Evolutionary conservation across 306 rosid species (phyloP).

Genomic region (Abrus pulchellus): DNA sequence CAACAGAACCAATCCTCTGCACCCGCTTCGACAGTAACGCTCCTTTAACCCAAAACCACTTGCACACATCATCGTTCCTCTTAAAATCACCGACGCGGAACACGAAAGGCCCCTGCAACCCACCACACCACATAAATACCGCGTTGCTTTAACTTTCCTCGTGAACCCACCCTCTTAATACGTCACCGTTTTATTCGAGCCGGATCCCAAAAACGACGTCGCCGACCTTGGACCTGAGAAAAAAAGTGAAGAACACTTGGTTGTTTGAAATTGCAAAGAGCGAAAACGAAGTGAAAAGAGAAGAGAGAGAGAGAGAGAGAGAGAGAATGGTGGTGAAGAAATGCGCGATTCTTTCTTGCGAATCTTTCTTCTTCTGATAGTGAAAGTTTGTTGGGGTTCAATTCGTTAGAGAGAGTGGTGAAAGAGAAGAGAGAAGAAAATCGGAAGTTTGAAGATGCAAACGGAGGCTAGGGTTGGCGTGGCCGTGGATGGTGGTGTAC

Average conservation of each 20-base stretch:
- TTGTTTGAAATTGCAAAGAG: slow-evolving; percentile 42
- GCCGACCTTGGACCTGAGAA: neutral
- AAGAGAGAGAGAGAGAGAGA: slow-evolving; percentile 12
- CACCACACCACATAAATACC: slow-evolving; percentile 12
- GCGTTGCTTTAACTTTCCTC: neutral
- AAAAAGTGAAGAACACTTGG: neutral
- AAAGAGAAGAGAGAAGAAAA: neutral
- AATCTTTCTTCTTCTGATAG: slow-evolving; percentile 9
- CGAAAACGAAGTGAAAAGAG: neutral
- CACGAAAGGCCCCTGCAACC: slow-evolving; percentile 20
- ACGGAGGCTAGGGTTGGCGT: slow-evolving; percentile 91
- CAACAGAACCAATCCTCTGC: neutral
- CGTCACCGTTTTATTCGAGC: slow-evolving; percentile 28
- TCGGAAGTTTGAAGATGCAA: slow-evolving; percentile 63
- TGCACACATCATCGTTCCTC: neutral
- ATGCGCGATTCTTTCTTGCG: neutral
- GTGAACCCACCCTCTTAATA: neutral
- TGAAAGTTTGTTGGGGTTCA: slow-evolving; percentile 8
- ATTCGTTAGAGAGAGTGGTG: slow-evolving; percentile 36
- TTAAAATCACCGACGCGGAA: neutral
- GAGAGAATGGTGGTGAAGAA: neutral
- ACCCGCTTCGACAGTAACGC: neutral
- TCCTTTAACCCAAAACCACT: neutral
- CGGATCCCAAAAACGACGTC: slow-evolving; percentile 51
- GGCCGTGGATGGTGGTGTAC: slow-evolving; percentile 70